These are phyloP conservation scores for Sarocladium strictum DNA, from an alignment of 2,329 filamentous ascomycete species.

Conservation along the genomic window DNA sequence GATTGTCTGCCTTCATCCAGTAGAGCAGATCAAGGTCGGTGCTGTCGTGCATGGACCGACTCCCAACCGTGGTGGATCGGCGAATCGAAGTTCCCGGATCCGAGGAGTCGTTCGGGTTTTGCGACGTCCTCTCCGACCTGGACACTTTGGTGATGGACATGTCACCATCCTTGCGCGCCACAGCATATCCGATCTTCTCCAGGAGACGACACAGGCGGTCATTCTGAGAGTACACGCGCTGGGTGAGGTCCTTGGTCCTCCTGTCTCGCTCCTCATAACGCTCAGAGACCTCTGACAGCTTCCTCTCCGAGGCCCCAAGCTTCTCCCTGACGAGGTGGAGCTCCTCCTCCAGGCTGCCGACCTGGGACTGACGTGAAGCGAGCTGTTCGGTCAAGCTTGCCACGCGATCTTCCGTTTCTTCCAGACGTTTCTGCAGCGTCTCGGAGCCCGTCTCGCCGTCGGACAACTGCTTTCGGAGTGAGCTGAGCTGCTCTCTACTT, in stretches of 20 bases:
- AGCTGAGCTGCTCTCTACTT: conserved; percentile 62
- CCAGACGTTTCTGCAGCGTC: conserved; percentile 65
- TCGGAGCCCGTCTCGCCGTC: conserved; percentile 82
- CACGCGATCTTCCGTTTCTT: conserved; percentile 69
- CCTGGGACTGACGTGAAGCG: conserved; percentile 67
- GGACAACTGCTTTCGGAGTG: conserved; percentile 65
- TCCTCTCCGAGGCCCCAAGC: conserved; percentile 46
- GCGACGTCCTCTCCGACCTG: conserved; percentile 47
- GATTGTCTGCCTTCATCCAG: conserved; percentile 69
- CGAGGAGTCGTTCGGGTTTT: conserved; percentile 53
- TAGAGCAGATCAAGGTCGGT: conserved; percentile 68
- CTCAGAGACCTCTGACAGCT: conserved; percentile 42
- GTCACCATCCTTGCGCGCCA: conserved; percentile 65
- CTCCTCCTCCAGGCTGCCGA: conserved; percentile 71
- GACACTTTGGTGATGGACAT: conserved; percentile 72
- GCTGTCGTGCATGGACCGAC: conserved; percentile 52
- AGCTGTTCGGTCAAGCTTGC: conserved; percentile 63
- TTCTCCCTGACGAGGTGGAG: conserved; percentile 63
- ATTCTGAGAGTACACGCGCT: conserved; percentile 75
- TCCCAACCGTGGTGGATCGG: conserved; percentile 46
- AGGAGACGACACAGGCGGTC: conserved; percentile 78
- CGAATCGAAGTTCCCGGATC: conserved; percentile 49
- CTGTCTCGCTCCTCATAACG: conserved; percentile 65
- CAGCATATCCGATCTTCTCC: conserved; percentile 78
- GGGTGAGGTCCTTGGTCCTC: conserved; percentile 76